These are phyloP conservation scores for Prototheca cutis DNA, from an alignment of 163 green algal species.

Conservation along the genomic window DNA sequence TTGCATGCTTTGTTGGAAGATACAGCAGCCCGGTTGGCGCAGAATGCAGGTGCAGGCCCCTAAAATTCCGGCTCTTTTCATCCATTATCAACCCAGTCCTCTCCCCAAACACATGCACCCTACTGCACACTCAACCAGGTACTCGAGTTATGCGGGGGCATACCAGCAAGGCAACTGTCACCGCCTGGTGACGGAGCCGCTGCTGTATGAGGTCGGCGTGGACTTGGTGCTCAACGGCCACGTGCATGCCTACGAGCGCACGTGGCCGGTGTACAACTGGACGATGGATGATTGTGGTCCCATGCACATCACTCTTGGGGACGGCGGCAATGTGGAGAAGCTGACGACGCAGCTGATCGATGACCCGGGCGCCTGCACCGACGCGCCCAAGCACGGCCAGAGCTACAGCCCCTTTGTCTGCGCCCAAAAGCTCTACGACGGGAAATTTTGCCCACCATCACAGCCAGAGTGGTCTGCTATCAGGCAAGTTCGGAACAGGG, in stretches of 20 bases:
- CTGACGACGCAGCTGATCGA: background rate
- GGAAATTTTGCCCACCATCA: background rate
- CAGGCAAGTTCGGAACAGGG: background rate
- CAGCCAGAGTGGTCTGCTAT: conserved; percentile 37
- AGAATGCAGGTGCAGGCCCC: no score
- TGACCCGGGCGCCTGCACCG: background rate
- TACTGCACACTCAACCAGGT: no score
- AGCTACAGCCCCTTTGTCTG: background rate
- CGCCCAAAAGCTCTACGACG: conserved; percentile 1
- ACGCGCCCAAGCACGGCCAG: no score
- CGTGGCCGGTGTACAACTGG: conserved; percentile 26
- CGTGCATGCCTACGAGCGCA: conserved; percentile 71
- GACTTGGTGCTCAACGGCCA: conserved; percentile 52
- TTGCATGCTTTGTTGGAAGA: no score
- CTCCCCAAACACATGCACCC: conserved; percentile 39
- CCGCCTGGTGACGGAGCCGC: conserved; percentile 19
- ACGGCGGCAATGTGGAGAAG: conserved; percentile 60
- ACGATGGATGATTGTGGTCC: conserved; percentile 23
- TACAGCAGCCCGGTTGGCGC: no score
- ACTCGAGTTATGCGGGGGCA: conserved; percentile 48
- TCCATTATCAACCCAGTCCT: no score
- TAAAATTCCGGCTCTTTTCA: no score
- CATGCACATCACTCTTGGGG: conserved; percentile 44
- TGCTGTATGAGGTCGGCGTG: conserved; percentile 42
- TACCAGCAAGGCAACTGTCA: conserved; percentile 20